Evolutionary conservation across 2,329 filamentous ascomycete genomes (phyloP).

Genomic region (Clathrospora elynae): DNA sequence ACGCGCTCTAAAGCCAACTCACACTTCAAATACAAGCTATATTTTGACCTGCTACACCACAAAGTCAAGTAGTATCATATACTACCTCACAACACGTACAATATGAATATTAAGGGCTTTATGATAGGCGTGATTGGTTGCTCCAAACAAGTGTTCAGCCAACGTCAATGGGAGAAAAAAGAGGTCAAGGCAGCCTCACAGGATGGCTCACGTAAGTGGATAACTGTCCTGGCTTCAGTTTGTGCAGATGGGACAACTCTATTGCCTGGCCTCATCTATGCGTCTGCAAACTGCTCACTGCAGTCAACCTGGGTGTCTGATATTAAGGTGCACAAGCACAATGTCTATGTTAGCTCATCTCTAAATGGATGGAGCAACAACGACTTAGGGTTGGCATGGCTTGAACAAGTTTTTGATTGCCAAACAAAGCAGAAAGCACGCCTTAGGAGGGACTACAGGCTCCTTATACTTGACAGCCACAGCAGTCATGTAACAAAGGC

Average conservation of each 20-base stretch:
- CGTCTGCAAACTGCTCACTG: too few relatives aligned
- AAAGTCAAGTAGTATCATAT: too few relatives aligned
- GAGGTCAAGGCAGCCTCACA: neutral
- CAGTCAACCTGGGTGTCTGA: neutral
- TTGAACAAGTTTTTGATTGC: neutral
- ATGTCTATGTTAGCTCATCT: neutral
- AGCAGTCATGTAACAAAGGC: constrained; percentile 4
- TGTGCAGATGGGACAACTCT: constrained; percentile 3
- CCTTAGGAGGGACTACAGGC: neutral
- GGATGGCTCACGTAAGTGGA: neutral
- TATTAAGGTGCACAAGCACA: neutral
- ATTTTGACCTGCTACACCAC: too few relatives aligned
- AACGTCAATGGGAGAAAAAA: neutral
- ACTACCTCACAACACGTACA: too few relatives aligned
- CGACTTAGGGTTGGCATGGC: neutral
- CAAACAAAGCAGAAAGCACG: neutral
- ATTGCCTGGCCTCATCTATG: neutral
- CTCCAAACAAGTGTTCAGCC: neutral
- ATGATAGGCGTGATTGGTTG: too few relatives aligned
- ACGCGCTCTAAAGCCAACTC: too few relatives aligned
- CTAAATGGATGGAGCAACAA: neutral
- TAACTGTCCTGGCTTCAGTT: neutral
- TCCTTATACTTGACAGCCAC: neutral
- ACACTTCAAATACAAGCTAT: too few relatives aligned
- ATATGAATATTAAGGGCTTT: too few relatives aligned